These are phyloP conservation scores for Pseudogymnoascus sp. DNA, from an alignment of 2,329 filamentous ascomycete species.

Conservation along the genomic window DNA sequence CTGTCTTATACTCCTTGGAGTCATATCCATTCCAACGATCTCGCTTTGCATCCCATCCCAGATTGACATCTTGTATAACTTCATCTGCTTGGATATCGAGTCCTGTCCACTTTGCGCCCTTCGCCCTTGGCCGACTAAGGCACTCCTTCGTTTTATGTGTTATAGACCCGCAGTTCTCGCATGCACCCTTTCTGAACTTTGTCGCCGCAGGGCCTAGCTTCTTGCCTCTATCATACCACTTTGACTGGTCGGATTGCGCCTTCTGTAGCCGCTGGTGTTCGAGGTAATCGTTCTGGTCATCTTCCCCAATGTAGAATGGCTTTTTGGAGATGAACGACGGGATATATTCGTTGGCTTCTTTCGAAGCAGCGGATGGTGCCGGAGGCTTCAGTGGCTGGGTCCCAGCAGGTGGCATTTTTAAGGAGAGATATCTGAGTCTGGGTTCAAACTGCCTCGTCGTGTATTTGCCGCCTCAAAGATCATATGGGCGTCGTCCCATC, in stretches of 20 bases:
- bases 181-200: conserved; percentile 95
- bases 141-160: conserved; percentile 95
- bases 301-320: conserved; percentile 84
- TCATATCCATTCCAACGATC: conserved; percentile 99
- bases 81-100: conserved; percentile 92
- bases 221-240: conserved; percentile 90
- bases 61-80: conserved; percentile 69
- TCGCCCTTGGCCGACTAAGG: conserved; percentile 75
- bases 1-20: conserved; percentile 69
- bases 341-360: conserved; percentile 97
- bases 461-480: background rate
- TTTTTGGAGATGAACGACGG: conserved; percentile 96
- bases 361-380: conserved; percentile 42
- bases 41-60: conserved; percentile 95
- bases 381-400: conserved; percentile 26
- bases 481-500: background rate
- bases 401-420: conserved; percentile 33
- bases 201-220: conserved; percentile 80
- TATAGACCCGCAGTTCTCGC: conserved; percentile 97
- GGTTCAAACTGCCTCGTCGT: background rate
- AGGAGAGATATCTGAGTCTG: background rate
- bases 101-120: conserved; percentile 86
- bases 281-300: conserved; percentile 78
- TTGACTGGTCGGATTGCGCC: conserved; percentile 54
- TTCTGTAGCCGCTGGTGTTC: conserved; percentile 84